Base-by-base conservation (phyloP, 1,139 yeast genomes). In the Blastobotrys apis region DNA sequence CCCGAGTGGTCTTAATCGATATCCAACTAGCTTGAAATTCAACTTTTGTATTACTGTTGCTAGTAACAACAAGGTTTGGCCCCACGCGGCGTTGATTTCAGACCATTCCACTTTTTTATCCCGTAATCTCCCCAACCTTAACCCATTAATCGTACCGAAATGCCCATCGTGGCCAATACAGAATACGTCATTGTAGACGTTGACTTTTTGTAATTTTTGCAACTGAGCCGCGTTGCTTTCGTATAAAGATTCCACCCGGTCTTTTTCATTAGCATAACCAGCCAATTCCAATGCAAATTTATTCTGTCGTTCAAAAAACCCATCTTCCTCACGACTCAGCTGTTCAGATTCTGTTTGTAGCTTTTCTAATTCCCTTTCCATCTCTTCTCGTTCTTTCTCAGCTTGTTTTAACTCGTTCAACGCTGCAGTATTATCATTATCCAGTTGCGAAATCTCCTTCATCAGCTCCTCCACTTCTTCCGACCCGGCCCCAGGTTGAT, bases 1-100 rank as follows among this genome's bases (percentile, higher is more conserved):
- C 0, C 97, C 97, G 73, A 85, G 69, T 0, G 97, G 96, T 19
- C 81, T 75, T 19, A 90, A 64, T 49, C 75, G 77, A 61, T 84
- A 90, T 5, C 78, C 77, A 0, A 67, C 66, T 5, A 87, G 61
- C 32, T 72, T 71, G 23, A 84, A 64, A 15, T 77, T 71, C 32
- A 88, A 69, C 47, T 83, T 69, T 22, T 76, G 71, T 2, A 77
- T 66, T 3, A 90, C 72, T 4, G 94, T 85, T 0, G 81, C 74
- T 33, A 90, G 62, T 19, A 90, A 64, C 16, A 88, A 63, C 3
- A 86, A 75, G 2, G 90, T 69, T 56, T 90, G 95, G 0, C 98
- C 98, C 62, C 92, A 68, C 0, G 95, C 97, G 1, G 94, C 94
- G 60, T 90, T 92, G 33, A 88, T 80, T 56, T 92, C 98, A 41